Percentiles rank a stretch among this genome's conserved stretches.
Conservation (phyloP, 2,329 filamentous ascomycete species). For the Zymoseptoria ardabiliae region DNA sequence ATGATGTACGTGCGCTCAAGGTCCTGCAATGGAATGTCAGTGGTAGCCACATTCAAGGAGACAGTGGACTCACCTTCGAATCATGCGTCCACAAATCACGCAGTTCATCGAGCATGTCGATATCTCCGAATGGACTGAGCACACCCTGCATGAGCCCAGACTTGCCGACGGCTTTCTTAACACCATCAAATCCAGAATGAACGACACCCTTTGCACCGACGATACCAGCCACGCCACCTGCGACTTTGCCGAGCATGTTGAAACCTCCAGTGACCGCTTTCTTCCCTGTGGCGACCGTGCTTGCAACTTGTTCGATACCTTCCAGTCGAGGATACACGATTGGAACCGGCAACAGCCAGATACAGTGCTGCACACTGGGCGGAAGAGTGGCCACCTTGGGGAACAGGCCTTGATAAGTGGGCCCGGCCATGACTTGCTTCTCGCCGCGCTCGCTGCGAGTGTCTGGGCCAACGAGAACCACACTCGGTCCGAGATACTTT, state of each 20-base stretch:
- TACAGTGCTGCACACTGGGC: slow-evolving; percentile 88
- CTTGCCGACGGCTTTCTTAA: slow-evolving; percentile 96
- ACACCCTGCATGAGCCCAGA: slow-evolving; percentile 92
- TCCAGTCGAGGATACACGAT: slow-evolving; percentile 86
- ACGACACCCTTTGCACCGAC: slow-evolving; percentile 93
- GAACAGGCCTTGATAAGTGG: slow-evolving; percentile 95
- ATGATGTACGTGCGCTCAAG: slow-evolving; percentile 95
- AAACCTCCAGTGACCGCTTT: slow-evolving; percentile 95
- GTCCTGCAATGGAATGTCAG: slow-evolving; percentile 47
- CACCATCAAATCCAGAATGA: slow-evolving; percentile 82
- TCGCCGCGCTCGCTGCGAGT: slow-evolving; percentile 87
- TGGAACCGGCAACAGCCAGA: slow-evolving; percentile 92
- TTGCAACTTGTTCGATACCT: slow-evolving; percentile 81
- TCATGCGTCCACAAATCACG: slow-evolving; percentile 98
- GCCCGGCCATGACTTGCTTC: slow-evolving; percentile 86
- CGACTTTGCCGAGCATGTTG: slow-evolving; percentile 91
- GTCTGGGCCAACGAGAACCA: slow-evolving; percentile 84
- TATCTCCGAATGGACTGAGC: slow-evolving; percentile 90
- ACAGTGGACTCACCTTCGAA: slow-evolving; percentile 56
- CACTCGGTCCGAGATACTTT: slow-evolving; percentile 86
- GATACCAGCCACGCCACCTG: slow-evolving; percentile 87
- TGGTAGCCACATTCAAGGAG: not conserved
- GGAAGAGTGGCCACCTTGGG: slow-evolving; percentile 89
- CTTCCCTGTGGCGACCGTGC: slow-evolving; percentile 89
- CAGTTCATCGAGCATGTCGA: slow-evolving; percentile 88